These are phyloP conservation scores for Saccharomyces kudriavzevii DNA, from an alignment of 805 yeast genomes.

Conservation along the genomic window DNA sequence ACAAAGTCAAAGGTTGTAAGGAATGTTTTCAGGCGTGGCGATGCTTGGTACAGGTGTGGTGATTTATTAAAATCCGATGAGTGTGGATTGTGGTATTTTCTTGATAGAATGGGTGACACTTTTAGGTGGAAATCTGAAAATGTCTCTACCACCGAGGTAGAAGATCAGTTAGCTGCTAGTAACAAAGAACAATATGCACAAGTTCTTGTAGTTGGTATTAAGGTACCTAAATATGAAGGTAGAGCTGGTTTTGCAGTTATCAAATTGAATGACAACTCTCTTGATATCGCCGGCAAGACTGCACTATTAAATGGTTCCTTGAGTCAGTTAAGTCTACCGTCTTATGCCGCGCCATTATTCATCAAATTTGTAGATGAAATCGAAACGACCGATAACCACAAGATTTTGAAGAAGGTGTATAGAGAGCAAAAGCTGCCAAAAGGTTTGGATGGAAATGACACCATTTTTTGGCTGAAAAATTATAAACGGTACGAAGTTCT, in stretches of 20 bases:
- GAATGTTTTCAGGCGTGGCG: slow-evolving; percentile 76
- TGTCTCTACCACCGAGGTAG: slow-evolving; percentile 90
- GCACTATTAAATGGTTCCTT: slow-evolving; percentile 35
- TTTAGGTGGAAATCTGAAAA: slow-evolving; percentile 96
- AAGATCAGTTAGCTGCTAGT: slow-evolving; percentile 49
- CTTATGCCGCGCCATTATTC: slow-evolving; percentile 79
- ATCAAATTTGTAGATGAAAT: slow-evolving; percentile 58
- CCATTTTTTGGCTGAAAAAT: slow-evolving; percentile 63
- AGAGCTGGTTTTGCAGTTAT: slow-evolving; percentile 86
- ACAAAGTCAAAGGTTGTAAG: slow-evolving; percentile 66
- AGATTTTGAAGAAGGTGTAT: slow-evolving; percentile 62
- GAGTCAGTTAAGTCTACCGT: slow-evolving; percentile 49
- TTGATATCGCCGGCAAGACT: slow-evolving; percentile 11
- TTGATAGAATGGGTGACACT: slow-evolving; percentile 90
- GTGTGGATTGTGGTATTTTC: slow-evolving; percentile 67
- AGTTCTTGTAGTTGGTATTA: slow-evolving; percentile 80
- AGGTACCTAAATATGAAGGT: slow-evolving; percentile 84
- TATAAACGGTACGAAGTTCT: slow-evolving; percentile 45
- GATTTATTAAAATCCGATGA: slow-evolving; percentile 67
- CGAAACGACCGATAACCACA: slow-evolving; percentile 70
- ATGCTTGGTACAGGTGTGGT: slow-evolving; percentile 86
- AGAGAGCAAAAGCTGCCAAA: slow-evolving; percentile 62
- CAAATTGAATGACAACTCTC: slow-evolving; percentile 36
- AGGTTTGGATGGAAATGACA: slow-evolving; percentile 52
- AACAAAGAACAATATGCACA: slow-evolving; percentile 40